These are phyloP conservation scores for Austroboletus niveus DNA, from an alignment of 1,284 basidiomycete species.

Conservation along the genomic window DNA sequence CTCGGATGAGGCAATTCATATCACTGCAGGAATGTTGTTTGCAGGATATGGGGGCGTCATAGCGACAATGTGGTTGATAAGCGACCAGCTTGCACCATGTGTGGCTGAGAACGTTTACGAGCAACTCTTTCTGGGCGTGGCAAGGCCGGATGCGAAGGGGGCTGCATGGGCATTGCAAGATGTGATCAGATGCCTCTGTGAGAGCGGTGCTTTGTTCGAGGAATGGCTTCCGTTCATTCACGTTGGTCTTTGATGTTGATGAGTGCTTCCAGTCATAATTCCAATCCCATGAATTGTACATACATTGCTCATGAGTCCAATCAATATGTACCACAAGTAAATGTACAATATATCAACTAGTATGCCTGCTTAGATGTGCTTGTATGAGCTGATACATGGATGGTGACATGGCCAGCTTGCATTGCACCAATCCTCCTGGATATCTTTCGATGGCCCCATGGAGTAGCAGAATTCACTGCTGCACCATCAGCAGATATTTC, in stretches of 20 bases:
- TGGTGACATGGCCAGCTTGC: not conserved
- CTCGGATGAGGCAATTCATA: too few relatives aligned
- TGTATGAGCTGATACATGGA: not conserved
- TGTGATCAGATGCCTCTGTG: not conserved
- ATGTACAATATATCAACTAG: not conserved
- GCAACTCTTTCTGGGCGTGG: not conserved
- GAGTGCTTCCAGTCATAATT: too few relatives aligned
- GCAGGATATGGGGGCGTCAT: too few relatives aligned
- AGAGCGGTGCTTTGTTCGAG: not conserved
- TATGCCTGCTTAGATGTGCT: conserved; percentile 13
- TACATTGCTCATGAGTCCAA: too few relatives aligned
- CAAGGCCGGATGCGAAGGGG: not conserved
- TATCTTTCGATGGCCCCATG: conserved; percentile 25
- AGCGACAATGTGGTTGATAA: too few relatives aligned
- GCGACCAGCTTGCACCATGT: not conserved
- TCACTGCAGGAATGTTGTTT: too few relatives aligned
- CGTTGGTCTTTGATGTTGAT: not conserved
- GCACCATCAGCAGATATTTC: conserved; percentile 21
- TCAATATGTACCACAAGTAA: too few relatives aligned
- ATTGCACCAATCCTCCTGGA: conserved; percentile 1
- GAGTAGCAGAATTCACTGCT: not conserved
- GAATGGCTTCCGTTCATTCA: not conserved
- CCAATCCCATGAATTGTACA: too few relatives aligned
- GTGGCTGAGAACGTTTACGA: not conserved
- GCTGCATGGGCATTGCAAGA: too few relatives aligned